Percentiles rank a stretch among this genome's conserved stretches.
Conservation (phyloP, 2,329 filamentous ascomycete species). For the Apiospora marii region DNA sequence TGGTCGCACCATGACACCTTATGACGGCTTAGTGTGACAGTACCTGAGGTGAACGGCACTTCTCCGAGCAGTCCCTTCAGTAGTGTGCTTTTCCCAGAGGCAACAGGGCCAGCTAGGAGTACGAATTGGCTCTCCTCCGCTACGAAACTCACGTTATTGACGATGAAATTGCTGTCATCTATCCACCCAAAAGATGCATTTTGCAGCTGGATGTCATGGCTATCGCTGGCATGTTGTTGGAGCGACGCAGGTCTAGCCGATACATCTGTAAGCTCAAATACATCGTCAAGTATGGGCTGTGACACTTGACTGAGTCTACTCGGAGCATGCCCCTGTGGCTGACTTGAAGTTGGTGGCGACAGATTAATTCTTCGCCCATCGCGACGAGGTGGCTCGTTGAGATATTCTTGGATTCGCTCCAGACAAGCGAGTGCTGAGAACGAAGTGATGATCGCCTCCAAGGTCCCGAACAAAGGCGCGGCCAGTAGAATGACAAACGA, state of each 20-base stretch:
- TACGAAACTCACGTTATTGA: slow-evolving; percentile 41
- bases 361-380: slow-evolving; percentile 26
- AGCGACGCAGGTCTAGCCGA: too few relatives aligned
- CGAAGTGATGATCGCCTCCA: slow-evolving; percentile 45
- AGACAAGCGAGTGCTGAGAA: slow-evolving; percentile 48
- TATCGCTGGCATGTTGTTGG: not conserved
- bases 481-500: slow-evolving; percentile 47
- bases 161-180: slow-evolving; percentile 27
- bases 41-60: slow-evolving; percentile 19
- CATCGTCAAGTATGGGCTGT: not conserved
- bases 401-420: slow-evolving; percentile 45
- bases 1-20: slow-evolving; percentile 27
- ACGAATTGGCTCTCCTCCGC: slow-evolving; percentile 40
- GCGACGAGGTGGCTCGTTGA: slow-evolving; percentile 32
- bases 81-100: slow-evolving; percentile 26
- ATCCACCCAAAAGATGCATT: slow-evolving; percentile 28
- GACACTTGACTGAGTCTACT: not conserved
- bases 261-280: not conserved
- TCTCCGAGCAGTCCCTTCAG: slow-evolving; percentile 26
- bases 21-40: not conserved
- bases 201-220: slow-evolving; percentile 24
- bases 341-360: not conserved
- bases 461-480: slow-evolving; percentile 47
- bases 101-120: slow-evolving; percentile 39
- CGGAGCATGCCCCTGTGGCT: not conserved